phyloP scores from a whole-genome alignment of 192 early-diverging fungal species.

The Entomortierella parvispora region DNA sequence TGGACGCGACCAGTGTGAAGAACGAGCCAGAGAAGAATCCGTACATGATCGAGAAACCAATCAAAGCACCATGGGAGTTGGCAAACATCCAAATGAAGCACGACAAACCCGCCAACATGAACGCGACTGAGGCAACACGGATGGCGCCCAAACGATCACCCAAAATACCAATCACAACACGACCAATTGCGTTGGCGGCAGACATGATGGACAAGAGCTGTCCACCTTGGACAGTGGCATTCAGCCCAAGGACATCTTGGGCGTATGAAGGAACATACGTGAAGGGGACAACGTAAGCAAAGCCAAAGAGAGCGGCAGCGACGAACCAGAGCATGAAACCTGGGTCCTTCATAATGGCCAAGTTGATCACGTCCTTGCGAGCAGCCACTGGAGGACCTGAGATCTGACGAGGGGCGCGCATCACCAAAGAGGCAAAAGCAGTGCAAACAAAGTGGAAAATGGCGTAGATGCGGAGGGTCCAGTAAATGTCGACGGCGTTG shows the following conservation, averaged over 20 bases:
- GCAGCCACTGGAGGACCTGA: slow-evolving; percentile 12
- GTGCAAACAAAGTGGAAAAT: slow-evolving; percentile 48
- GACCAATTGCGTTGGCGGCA: slow-evolving; percentile 47
- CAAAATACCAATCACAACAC: slow-evolving; percentile 36
- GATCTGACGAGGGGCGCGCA: slow-evolving; percentile 37
- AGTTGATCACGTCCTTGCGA: slow-evolving; percentile 33
- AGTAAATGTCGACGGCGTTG: slow-evolving; percentile 33
- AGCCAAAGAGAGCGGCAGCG: slow-evolving; percentile 21
- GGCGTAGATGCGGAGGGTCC: slow-evolving; percentile 30
- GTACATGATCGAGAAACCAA: slow-evolving; percentile 39
- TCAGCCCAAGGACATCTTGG: slow-evolving; percentile 24
- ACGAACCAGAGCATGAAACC: slow-evolving; percentile 39
- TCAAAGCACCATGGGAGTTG: slow-evolving; percentile 27
- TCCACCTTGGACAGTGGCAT: slow-evolving; percentile 44
- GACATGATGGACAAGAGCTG: slow-evolving; percentile 53
- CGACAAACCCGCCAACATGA: slow-evolving; percentile 21
- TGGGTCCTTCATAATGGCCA: slow-evolving; percentile 23
- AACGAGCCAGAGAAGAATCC: slow-evolving; percentile 50
- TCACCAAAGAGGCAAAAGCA: slow-evolving; percentile 44
- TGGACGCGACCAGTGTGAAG: slow-evolving; percentile 45
- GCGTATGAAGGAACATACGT: slow-evolving; percentile 32
- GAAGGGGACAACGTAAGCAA: slow-evolving; percentile 31
- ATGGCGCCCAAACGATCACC: slow-evolving; percentile 49
- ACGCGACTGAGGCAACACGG: slow-evolving; percentile 33
- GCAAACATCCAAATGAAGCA: slow-evolving; percentile 58